Evolutionary conservation across 2,329 filamentous ascomycete genomes (phyloP).

Genomic region (Aspergillus sp.): DNA sequence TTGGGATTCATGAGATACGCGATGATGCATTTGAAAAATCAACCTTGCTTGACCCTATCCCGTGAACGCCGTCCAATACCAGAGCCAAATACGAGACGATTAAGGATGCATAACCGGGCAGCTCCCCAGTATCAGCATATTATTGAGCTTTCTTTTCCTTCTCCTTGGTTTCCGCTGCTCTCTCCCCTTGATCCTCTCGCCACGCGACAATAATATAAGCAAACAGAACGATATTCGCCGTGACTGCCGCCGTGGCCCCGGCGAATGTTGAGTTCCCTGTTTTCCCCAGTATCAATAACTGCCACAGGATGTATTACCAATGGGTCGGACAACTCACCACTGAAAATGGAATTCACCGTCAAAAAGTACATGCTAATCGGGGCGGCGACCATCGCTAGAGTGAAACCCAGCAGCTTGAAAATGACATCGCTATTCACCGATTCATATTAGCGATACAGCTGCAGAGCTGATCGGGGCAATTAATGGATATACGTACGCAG

Average conservation of each 20-base stretch:
- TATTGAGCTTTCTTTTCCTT: slow-evolving; percentile 44
- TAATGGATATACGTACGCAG: slow-evolving; percentile 60
- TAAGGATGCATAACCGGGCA: too few species aligned
- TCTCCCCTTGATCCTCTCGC: slow-evolving; percentile 75
- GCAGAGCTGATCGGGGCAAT: slow-evolving; percentile 1
- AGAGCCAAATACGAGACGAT: background rate
- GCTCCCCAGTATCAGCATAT: background rate
- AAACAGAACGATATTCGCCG: slow-evolving; percentile 85
- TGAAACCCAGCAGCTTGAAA: slow-evolving; percentile 81
- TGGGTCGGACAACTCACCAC: slow-evolving; percentile 47
- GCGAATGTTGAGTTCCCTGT: slow-evolving; percentile 85
- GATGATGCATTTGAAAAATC: too few species aligned
- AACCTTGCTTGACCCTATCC: too few species aligned
- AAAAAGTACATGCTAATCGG: slow-evolving; percentile 87
- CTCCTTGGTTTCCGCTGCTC: slow-evolving; percentile 54
- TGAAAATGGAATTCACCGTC: slow-evolving; percentile 67
- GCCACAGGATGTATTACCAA: background rate
- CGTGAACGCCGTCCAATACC: background rate
- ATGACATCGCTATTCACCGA: slow-evolving; percentile 61
- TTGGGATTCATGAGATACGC: too few species aligned
- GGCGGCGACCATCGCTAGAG: slow-evolving; percentile 77
- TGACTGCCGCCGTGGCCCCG: slow-evolving; percentile 73
- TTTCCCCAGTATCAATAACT: background rate
- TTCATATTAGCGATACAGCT: background rate
- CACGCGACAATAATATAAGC: slow-evolving; percentile 89